phyloP scores from a whole-genome alignment of 495 filamentous ascomycete species.

The Parmelia sp. region DNA sequence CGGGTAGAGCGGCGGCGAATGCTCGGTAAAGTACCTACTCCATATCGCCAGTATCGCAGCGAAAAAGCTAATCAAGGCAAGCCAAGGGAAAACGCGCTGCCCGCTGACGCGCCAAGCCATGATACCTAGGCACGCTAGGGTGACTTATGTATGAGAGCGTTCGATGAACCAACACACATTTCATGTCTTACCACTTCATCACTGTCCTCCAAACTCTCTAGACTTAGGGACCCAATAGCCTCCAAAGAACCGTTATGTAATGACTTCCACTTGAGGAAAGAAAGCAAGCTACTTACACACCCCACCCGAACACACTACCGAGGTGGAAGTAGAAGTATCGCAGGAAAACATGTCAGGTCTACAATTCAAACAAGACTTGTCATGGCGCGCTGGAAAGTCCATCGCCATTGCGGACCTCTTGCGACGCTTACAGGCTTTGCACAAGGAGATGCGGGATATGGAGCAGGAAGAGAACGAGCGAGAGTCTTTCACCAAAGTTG shows the following conservation, averaged over 20 bases:
- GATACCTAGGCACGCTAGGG: too few species aligned
- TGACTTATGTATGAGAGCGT: not conserved
- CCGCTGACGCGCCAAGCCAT: not conserved
- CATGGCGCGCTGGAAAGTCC: constrained; percentile 83
- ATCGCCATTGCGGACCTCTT: constrained; percentile 80
- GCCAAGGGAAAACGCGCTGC: not conserved
- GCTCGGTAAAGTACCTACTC: too few species aligned
- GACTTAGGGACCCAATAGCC: not conserved
- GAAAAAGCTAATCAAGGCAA: not conserved
- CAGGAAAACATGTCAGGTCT: constrained; percentile 33
- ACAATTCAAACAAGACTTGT: constrained; percentile 76
- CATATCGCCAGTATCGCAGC: too few species aligned
- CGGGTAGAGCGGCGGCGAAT: too few species aligned
- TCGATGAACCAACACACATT: not conserved
- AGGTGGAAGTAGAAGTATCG: constrained; percentile 19
- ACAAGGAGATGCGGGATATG: constrained; percentile 74
- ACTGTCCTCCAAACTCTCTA: not conserved
- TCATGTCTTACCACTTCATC: not conserved
- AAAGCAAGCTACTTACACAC: too few species aligned
- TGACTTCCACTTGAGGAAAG: not conserved
- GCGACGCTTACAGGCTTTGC: constrained; percentile 69
- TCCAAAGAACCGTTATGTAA: constrained; percentile 8
- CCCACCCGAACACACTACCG: too few species aligned
- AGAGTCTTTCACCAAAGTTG: constrained; percentile 72
- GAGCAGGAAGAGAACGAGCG: constrained; percentile 84